Evolutionary conservation across 2,329 filamentous ascomycete species (phyloP), one percentile per base, ranked within the genome.

Genomic region (Trichoderma simmonsii): DNA sequence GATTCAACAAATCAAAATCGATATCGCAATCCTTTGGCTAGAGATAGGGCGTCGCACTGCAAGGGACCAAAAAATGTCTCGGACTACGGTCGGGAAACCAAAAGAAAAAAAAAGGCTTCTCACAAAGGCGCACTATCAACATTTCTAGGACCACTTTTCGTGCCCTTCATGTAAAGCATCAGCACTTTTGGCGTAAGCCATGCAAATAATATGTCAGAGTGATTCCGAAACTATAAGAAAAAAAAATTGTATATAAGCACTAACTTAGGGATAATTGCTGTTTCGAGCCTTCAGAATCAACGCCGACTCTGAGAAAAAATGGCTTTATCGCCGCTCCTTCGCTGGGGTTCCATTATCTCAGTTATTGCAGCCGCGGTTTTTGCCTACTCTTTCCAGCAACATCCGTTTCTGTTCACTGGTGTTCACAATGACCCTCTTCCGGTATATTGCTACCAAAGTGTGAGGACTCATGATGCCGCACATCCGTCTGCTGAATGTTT

Each of bases 401-500:
- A 76, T 61, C 78, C 78, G 26, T 75, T 77, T 56, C 72, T 77
- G 51, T 74, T 56, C 51, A 69, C 59, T 43, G 69, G 34, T 62
- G 7, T 67, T 60, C 59, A 61, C 21, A 7, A 24, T 26, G 48
- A 57, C 14, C 43, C 72, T 48, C 54, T 39, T 14, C 70, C 71
- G 1, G 82, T 79, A 3, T 79, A 81, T 74, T 85, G 84, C 80
- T 85, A 85, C 74, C 78, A 78, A 4, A 75, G 78, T 56, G 72
- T 85, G 30, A 76, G 79, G 51, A 84, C 84, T 0, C 80, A 82
- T 24, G 78, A 83, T 28, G 73, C 78, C 2, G 75, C 77, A 0
- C 74, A 80, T 8, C 81, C 84, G 0, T 74, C 78, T 2, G 84
- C 84, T 2, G 82, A 85, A 63, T 91, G 89, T 80, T 91, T 91